These are phyloP conservation scores for Setaria italica DNA, from an alignment of 202 grass and related monocot species.

Conservation along the genomic window DNA sequence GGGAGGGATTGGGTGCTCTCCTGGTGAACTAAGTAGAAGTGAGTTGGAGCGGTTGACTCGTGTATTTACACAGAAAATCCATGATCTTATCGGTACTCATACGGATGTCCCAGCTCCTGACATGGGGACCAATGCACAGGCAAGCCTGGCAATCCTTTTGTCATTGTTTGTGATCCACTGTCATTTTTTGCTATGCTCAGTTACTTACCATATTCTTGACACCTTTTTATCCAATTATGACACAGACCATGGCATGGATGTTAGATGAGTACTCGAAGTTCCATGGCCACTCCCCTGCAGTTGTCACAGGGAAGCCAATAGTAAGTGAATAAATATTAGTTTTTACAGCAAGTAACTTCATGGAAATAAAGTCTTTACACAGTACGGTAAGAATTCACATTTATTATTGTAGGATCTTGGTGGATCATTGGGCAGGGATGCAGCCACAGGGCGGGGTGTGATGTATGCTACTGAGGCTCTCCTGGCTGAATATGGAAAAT, in stretches of 20 bases:
- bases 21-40: constrained; percentile 83
- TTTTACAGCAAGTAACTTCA: constrained; percentile 9
- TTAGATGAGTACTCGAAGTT: constrained; percentile 98
- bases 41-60: constrained; percentile 91
- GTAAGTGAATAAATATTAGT: constrained; percentile 60
- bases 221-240: constrained; percentile 23
- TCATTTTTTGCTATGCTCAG: constrained; percentile 17
- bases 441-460: constrained; percentile 87
- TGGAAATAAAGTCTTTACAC: constrained; percentile 30
- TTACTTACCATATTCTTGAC: constrained; percentile 26
- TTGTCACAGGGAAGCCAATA: constrained; percentile 97
- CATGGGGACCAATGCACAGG: constrained; percentile 97
- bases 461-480: constrained; percentile 81
- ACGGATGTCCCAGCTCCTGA: constrained; percentile 93
- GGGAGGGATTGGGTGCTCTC: constrained; percentile 88
- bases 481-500: constrained; percentile 81
- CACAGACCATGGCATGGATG: constrained; percentile 98
- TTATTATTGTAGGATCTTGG: constrained; percentile 83
- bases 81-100: constrained; percentile 88
- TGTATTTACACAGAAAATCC: constrained; percentile 97
- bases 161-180: neutral
- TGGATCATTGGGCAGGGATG: constrained; percentile 91
- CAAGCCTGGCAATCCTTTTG: constrained; percentile 1
- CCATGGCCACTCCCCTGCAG: constrained; percentile 92
- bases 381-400: neutral